Evolutionary conservation across 2,329 filamentous ascomycete species (phyloP), one percentile per base, ranked within the genome.

Genomic region (Pseudovirgaria hyperparasitica): DNA sequence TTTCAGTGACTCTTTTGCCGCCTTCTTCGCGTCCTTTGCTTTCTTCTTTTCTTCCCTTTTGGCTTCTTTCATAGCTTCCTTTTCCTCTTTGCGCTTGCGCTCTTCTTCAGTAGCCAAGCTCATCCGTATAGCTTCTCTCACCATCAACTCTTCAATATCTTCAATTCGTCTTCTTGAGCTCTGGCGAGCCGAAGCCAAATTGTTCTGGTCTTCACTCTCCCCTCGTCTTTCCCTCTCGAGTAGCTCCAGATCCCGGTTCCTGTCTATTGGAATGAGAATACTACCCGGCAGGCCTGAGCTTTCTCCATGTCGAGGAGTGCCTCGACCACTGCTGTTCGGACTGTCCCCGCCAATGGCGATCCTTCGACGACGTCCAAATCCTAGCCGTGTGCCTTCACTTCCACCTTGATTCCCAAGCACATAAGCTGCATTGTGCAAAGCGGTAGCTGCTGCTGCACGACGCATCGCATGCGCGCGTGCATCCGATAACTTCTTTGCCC

Each of bases 61-160:
- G 2, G 78, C 76, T 32, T 87, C 79, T 46, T 92, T 94, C 15
- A 67, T 69, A 0, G 70, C 67, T 32, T 84, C 81, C 48, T 86
- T 87, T 26, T 90, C 82, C 25, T 80, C 76, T 44, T 82, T 90
- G 24, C 71, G 77, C 40, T 84, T 80, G n/a, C 87, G 71, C 22
- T 96, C 87, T 44, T 96, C 87, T 50, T 98, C 90, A 2, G 82
- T 77, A 0, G 80, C 85, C n/a, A 98, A 62, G 25, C 85, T 93
- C 16, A 93, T 55, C 20, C 90, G 69, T 25, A 98, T 92, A 1
- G 90, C 90, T 52, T 98, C 90, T 66, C 90, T 84, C 64, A 96
- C 85, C 90, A 98, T 98, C 63, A 98, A 81, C 25, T 93, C 87
- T 50, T 98, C 90, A 0, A 96, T 66, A 40, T 96, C 86, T 13